These are phyloP conservation scores for Xylaria sp. DNA, from an alignment of 2,329 filamentous ascomycete species.

Conservation along the genomic window DNA sequence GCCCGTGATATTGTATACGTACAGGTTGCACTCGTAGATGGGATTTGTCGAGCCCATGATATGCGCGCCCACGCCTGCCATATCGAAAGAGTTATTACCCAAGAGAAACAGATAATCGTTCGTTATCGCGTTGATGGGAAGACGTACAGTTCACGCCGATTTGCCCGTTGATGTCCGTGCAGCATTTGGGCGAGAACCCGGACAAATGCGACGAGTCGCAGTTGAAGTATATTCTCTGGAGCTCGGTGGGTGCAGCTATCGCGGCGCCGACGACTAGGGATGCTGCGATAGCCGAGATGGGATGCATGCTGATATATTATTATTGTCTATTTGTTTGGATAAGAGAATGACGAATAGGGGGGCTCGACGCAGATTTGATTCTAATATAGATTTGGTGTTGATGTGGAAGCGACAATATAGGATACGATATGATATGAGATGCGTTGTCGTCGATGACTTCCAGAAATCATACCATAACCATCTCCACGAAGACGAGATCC, in stretches of 20 bases:
- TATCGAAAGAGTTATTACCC: not conserved
- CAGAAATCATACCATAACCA: too few species aligned
- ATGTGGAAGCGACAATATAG: not conserved
- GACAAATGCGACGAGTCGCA: slow-evolving; percentile 20
- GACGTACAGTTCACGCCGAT: slow-evolving; percentile 27
- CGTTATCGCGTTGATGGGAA: not conserved
- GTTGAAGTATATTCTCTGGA: slow-evolving; percentile 18
- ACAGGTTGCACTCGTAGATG: slow-evolving; percentile 26
- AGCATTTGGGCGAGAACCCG: slow-evolving; percentile 25
- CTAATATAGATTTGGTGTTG: not conserved
- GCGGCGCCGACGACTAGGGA: slow-evolving; percentile 13
- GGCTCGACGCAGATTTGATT: too few species aligned
- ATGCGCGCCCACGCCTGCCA: slow-evolving; percentile 23
- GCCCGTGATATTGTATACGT: slow-evolving; percentile 28
- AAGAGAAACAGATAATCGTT: too few species aligned
- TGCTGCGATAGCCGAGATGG: slow-evolving; percentile 6
- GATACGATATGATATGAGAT: not conserved
- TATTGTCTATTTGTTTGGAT: too few species aligned
- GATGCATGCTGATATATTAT: slow-evolving; percentile 14
- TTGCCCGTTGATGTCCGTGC: slow-evolving; percentile 26
- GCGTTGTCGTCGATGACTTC: too few species aligned
- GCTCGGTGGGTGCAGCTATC: slow-evolving; percentile 11
- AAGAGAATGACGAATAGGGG: too few species aligned
- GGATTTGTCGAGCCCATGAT: slow-evolving; percentile 23
- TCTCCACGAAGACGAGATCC: not conserved